phyloP scores from a whole-genome alignment of 805 yeast genomes.

The Candida hispaniensis region DNA sequence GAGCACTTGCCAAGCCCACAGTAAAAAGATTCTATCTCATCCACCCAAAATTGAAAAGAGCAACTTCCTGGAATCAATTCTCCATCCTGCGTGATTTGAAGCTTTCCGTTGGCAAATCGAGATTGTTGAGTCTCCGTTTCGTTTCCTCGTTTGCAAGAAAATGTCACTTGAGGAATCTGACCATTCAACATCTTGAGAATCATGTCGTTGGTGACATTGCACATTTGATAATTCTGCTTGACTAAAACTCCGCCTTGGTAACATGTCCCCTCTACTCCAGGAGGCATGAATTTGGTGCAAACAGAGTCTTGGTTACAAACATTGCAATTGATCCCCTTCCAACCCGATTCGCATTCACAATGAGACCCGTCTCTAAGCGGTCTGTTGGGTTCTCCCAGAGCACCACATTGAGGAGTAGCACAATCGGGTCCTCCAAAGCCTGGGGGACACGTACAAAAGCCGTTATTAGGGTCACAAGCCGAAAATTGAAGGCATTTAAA shows the following conservation, averaged over 20 bases:
- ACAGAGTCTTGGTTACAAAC: slow-evolving; percentile 62
- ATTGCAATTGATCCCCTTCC: slow-evolving; percentile 91
- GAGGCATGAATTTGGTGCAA: slow-evolving; percentile 85
- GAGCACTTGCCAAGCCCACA: slow-evolving; percentile 73
- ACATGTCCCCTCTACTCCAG: slow-evolving; percentile 75
- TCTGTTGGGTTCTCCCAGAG: slow-evolving; percentile 56
- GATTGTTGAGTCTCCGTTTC: too few species aligned
- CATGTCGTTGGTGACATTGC: slow-evolving; percentile 84
- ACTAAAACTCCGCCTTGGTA: slow-evolving; percentile 77
- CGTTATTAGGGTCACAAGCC: slow-evolving; percentile 75
- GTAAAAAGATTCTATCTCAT: slow-evolving; percentile 75
- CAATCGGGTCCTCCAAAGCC: slow-evolving; percentile 96
- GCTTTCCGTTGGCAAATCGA: too few species aligned
- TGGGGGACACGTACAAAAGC: slow-evolving; percentile 81
- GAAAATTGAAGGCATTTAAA: slow-evolving; percentile 87
- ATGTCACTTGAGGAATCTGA: slow-evolving; percentile 80
- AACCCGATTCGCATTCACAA: slow-evolving; percentile 74
- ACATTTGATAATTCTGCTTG: slow-evolving; percentile 74
- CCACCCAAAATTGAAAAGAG: slow-evolving; percentile 95
- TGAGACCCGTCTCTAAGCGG: slow-evolving; percentile 44
- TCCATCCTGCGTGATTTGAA: too few species aligned
- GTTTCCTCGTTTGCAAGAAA: slow-evolving; percentile 65
- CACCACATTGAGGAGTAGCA: slow-evolving; percentile 77
- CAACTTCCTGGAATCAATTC: slow-evolving; percentile 37
- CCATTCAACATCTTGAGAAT: slow-evolving; percentile 73